Percentiles rank a stretch among this genome's conserved stretches.
These are phyloP conservation scores for Penicillium waksmanii DNA, from an alignment of 495 filamentous ascomycete genomes.

Conservation along the genomic window DNA sequence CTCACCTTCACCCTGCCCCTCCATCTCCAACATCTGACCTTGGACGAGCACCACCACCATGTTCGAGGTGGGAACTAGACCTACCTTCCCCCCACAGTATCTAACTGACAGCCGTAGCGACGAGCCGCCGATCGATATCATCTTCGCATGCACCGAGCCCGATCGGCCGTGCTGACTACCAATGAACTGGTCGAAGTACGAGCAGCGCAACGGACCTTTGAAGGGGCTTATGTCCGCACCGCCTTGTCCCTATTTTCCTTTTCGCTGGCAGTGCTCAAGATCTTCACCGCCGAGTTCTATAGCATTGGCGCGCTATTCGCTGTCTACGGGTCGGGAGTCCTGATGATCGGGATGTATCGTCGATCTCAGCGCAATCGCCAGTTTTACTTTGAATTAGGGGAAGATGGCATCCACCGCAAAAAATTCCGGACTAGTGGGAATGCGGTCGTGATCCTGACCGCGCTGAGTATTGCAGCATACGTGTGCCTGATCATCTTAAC, in stretches of 20 bases:
- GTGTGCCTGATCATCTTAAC: constrained; percentile 77
- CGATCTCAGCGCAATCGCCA: constrained; percentile 89
- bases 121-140: constrained; percentile 53
- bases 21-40: background rate
- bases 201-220: constrained; percentile 97
- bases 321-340: constrained; percentile 86
- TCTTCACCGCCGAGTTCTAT: constrained; percentile 96
- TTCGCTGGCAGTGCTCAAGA: constrained; percentile 89
- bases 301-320: constrained; percentile 92
- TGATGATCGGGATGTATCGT: constrained; percentile 80
- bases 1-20: background rate
- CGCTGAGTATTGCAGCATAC: constrained; percentile 83
- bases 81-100: background rate
- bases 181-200: constrained; percentile 91
- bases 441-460: constrained; percentile 76
- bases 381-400: constrained; percentile 80
- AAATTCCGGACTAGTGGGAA: constrained; percentile 88
- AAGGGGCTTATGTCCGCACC: constrained; percentile 95
- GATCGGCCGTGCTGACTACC: constrained; percentile 77
- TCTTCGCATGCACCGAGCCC: constrained; percentile 81
- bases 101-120: constrained; percentile 33
- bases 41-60: constrained; percentile 2
- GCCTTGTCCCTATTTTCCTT: constrained; percentile 94
- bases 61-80: constrained; percentile 5
- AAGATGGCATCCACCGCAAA: constrained; percentile 67